Conservation (phyloP, 805 yeast species). For the Wickerhamomyces alni region DNA sequence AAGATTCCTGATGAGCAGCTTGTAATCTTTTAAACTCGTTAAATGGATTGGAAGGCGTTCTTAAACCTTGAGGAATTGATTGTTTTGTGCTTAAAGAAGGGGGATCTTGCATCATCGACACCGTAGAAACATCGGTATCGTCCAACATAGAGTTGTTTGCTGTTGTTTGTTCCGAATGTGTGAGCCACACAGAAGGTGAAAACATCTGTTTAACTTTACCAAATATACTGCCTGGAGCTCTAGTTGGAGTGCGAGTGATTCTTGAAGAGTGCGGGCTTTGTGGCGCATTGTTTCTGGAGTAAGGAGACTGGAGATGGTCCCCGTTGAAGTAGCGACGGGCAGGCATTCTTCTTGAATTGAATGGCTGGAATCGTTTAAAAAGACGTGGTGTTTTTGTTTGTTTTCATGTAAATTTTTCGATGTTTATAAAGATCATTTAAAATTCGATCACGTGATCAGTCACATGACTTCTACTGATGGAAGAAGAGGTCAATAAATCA, state of each 20-base stretch:
- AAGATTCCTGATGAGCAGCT: background rate
- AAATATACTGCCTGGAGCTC: slow-evolving; percentile 22
- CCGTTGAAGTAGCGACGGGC: slow-evolving; percentile 5
- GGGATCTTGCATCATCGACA: slow-evolving; percentile 5
- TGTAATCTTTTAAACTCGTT: slow-evolving; percentile 14
- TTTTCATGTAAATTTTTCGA: background rate
- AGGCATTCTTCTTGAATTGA: slow-evolving; percentile 5
- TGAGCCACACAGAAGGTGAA: slow-evolving; percentile 16
- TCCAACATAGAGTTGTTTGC: slow-evolving; percentile 1
- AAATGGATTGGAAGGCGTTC: slow-evolving; percentile 14
- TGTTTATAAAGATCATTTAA: too few species aligned
- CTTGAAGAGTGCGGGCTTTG: slow-evolving; percentile 14
- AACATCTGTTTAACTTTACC: slow-evolving; percentile 21
- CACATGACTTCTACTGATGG: too few species aligned
- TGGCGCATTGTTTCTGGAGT: slow-evolving; percentile 6
- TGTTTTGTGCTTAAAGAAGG: background rate
- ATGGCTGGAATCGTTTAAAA: too few species aligned
- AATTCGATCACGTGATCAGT: too few species aligned
- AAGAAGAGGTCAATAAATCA: too few species aligned
- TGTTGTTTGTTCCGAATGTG: background rate
- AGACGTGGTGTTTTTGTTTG: background rate
- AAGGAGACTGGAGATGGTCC: slow-evolving; percentile 17
- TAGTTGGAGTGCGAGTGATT: slow-evolving; percentile 42
- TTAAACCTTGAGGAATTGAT: background rate
- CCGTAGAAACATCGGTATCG: slow-evolving; percentile 9